Evolutionary conservation across 768 basidiomycete genomes (phyloP).

Genomic region (Agaricus sinodeliciosus): DNA sequence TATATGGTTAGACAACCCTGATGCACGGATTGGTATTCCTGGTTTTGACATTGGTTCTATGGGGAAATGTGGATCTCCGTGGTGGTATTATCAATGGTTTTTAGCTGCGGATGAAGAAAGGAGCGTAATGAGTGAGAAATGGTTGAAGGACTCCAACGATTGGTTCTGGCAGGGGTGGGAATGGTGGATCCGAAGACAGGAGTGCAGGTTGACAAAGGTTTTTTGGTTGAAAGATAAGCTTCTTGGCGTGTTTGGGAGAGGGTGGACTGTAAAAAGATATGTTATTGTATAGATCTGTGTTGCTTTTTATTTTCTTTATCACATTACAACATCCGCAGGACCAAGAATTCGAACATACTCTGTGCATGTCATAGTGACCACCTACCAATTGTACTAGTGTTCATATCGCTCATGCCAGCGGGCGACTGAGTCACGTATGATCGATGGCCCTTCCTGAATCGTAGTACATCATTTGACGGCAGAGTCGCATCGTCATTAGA

Average conservation of each 20-base stretch:
- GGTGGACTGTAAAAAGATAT: neutral
- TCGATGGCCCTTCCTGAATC: no score
- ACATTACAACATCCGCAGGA: no score
- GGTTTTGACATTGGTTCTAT: slow-evolving; percentile 19
- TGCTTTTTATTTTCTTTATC: neutral
- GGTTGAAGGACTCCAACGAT: slow-evolving; percentile 6
- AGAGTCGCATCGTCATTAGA: no score
- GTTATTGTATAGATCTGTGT: neutral
- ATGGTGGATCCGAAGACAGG: neutral
- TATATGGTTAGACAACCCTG: slow-evolving; percentile 29
- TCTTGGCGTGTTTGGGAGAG: neutral
- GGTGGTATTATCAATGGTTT: slow-evolving; percentile 51
- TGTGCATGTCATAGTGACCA: no score
- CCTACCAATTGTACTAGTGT: no score
- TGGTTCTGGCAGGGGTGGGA: neutral
- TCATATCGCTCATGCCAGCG: no score
- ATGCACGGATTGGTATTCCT: slow-evolving; percentile 14
- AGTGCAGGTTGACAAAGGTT: neutral
- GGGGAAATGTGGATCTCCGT: slow-evolving; percentile 35
- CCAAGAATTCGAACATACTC: no score
- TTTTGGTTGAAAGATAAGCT: neutral
- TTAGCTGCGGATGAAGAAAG: slow-evolving; percentile 23
- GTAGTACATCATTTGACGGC: no score
- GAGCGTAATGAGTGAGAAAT: slow-evolving; percentile 15
- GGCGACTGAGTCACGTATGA: no score